Percentiles rank a stretch among this genome's conserved stretches.
phyloP scores from a whole-genome alignment of 495 filamentous ascomycete genomes.

The Penicillium lagena region DNA sequence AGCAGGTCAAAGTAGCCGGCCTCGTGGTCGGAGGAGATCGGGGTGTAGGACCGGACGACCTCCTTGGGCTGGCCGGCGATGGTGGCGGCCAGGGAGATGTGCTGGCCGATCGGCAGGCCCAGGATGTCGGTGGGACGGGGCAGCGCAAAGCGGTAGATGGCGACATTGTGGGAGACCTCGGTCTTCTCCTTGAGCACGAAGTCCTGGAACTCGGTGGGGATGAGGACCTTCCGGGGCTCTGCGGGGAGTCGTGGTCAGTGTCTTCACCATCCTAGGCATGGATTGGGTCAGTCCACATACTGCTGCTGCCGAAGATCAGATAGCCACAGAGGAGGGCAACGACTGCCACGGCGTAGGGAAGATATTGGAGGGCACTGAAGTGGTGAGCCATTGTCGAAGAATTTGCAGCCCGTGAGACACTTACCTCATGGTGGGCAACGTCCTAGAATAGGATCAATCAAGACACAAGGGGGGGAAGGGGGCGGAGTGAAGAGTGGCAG shows the following conservation, averaged over 20 bases:
- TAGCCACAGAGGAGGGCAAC: slow-evolving; percentile 11
- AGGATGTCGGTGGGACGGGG: slow-evolving; percentile 73
- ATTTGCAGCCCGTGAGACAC: slow-evolving; percentile 54
- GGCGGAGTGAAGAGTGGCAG: slow-evolving; percentile 3
- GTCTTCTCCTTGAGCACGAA: slow-evolving; percentile 89
- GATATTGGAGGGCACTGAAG: no score
- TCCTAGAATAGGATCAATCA: slow-evolving; percentile 1
- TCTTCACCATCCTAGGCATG: neutral
- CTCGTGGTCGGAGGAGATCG: slow-evolving; percentile 86
- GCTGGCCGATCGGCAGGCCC: slow-evolving; percentile 94
- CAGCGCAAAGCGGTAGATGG: slow-evolving; percentile 91
- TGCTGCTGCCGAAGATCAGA: slow-evolving; percentile 17
- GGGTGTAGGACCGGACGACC: slow-evolving; percentile 92
- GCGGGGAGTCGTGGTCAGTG: neutral
- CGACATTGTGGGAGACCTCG: slow-evolving; percentile 91
- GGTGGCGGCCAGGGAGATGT: slow-evolving; percentile 87
- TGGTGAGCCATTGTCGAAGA: slow-evolving; percentile 22
- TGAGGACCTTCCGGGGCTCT: slow-evolving; percentile 77
- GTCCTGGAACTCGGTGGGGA: slow-evolving; percentile 79
- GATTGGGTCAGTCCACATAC: slow-evolving; percentile 10
- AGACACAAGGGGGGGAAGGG: slow-evolving; percentile 1
- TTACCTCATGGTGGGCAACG: slow-evolving; percentile 30
- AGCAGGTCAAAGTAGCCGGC: slow-evolving; percentile 95
- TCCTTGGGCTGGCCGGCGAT: slow-evolving; percentile 75
- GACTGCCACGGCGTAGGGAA: neutral